Base-by-base conservation (phyloP, 139 green algal species). In the Chlorella sp. region DNA sequence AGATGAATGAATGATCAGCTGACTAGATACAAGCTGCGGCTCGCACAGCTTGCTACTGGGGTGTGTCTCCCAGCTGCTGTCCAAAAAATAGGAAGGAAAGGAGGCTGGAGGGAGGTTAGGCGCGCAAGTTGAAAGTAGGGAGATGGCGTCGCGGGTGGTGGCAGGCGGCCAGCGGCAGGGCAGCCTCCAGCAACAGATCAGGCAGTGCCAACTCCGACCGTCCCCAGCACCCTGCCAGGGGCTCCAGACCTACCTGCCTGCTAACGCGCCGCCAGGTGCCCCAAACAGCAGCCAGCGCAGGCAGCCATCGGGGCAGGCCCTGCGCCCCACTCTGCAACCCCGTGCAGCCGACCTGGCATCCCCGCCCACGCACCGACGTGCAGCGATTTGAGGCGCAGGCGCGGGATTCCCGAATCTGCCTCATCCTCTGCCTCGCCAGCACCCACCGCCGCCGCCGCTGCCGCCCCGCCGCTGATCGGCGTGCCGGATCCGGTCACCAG, bases 361-460 rank as follows among this genome's bases (percentile, higher is more conserved):
- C 9, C 68, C 75, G 9, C n/a, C 34, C 21, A 81, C 78, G 12
- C 66, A 86, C 78, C 90, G 34, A 88, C 36, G 34, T 82, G 79
- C 32, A 90, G 40, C 28, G 79, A 90, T n/a, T 36, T 48, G 39
- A 83, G 88, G 22, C 42, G 66, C 81, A 91, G 57, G 34, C 78
- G 68, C 9, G 85, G 80, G 39, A 73, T 57, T 7, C 39, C 81
- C 34, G 66, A 24, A 36, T 83, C 89, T 2, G 48, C 30, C 28
- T 77, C 69, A 24, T 73, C 85, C 53, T 36, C 61, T 4, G 16
- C 77, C 37, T 32, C 85, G 2, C 48, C 77, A 26, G 83, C 61
- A 22, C 26, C 48, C 22, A 60, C n/a, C 57, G 80, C 21, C 24
- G 81, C 81, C 61, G 83, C 79, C 30, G 79, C 75, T 34, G 30